These are phyloP conservation scores for Mucor circinelloides DNA, from an alignment of 371 early-diverging fungal species.

Conservation along the genomic window DNA sequence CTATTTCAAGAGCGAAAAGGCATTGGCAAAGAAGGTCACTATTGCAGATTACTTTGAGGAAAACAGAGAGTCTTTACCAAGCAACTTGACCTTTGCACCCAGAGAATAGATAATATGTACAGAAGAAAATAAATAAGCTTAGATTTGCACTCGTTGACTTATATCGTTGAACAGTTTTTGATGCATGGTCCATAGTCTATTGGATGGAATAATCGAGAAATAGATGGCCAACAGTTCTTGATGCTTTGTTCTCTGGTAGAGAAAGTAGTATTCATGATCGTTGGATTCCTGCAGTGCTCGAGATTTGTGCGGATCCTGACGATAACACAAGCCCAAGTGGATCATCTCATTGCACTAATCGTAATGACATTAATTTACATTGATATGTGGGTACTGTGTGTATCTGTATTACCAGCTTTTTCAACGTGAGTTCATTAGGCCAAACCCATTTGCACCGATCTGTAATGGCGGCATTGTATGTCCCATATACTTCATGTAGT, in stretches of 20 bases:
- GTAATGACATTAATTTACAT: neutral
- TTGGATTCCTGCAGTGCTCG: conserved; percentile 13
- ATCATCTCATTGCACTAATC: conserved; percentile 24
- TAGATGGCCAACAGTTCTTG: conserved; percentile 38
- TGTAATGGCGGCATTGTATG: conserved; percentile 16
- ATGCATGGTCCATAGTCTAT: conserved; percentile 39
- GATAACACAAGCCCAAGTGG: conserved; percentile 13
- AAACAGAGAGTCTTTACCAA: conserved; percentile 17
- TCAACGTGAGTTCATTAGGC: conserved; percentile 26
- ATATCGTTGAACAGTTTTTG: conserved; percentile 39
- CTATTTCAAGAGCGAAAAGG: conserved; percentile 22
- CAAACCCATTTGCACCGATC: conserved; percentile 25
- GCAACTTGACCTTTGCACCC: conserved; percentile 19
- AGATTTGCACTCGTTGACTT: conserved; percentile 32
- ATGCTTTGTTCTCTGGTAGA: conserved; percentile 22
- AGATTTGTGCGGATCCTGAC: neutral
- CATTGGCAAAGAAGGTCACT: conserved; percentile 7
- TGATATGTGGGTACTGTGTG: neutral
- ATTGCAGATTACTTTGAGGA: conserved; percentile 21
- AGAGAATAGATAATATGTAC: conserved; percentile 18
- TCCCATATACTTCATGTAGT: conserved; percentile 31
- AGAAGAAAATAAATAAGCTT: conserved; percentile 3
- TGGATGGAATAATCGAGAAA: conserved; percentile 32
- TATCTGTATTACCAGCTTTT: conserved; percentile 26
- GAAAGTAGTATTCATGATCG: conserved; percentile 22